Conservation (phyloP, 257 asterid genomes). For the Marsdenia floribunda region DNA sequence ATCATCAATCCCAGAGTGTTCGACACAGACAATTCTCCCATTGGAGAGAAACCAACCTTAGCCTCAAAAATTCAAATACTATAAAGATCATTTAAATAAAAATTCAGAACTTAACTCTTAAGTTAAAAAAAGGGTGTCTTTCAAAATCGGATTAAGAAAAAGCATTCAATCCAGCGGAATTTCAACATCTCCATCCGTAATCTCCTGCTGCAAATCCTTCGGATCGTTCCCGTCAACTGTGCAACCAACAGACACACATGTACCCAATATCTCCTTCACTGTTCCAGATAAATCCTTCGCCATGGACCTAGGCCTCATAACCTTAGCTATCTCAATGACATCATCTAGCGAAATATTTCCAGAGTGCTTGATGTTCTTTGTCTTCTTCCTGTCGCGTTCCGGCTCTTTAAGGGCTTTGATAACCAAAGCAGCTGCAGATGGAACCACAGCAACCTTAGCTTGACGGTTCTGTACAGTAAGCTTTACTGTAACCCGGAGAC, state of each 20-base stretch:
- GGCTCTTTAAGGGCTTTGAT: constrained; percentile 79
- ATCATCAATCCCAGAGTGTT: not conserved
- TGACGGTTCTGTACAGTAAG: constrained; percentile 66
- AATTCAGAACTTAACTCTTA: constrained; percentile 14
- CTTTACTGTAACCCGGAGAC: constrained; percentile 61
- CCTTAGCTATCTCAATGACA: constrained; percentile 54
- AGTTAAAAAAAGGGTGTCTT: constrained; percentile 1
- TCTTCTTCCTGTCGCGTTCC: constrained; percentile 63
- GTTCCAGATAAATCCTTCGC: constrained; percentile 66
- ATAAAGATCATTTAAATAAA: constrained; percentile 6
- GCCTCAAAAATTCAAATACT: constrained; percentile 7
- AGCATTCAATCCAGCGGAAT: constrained; percentile 36
- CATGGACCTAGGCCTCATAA: constrained; percentile 58
- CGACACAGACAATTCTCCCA: constrained; percentile 1
- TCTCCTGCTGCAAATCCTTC: constrained; percentile 68
- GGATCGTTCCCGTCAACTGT: constrained; percentile 77
- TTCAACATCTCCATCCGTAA: constrained; percentile 55
- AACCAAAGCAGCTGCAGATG: constrained; percentile 65
- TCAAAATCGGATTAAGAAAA: constrained; percentile 1
- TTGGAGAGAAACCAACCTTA: not conserved
- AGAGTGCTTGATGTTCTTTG: constrained; percentile 57
- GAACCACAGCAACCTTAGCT: constrained; percentile 65
- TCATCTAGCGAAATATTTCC: constrained; percentile 62
- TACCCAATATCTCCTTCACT: constrained; percentile 72
- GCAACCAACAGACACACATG: constrained; percentile 77